phyloP scores from a whole-genome alignment of 768 basidiomycete genomes.

The Leucosporidium creatinivorum region DNA sequence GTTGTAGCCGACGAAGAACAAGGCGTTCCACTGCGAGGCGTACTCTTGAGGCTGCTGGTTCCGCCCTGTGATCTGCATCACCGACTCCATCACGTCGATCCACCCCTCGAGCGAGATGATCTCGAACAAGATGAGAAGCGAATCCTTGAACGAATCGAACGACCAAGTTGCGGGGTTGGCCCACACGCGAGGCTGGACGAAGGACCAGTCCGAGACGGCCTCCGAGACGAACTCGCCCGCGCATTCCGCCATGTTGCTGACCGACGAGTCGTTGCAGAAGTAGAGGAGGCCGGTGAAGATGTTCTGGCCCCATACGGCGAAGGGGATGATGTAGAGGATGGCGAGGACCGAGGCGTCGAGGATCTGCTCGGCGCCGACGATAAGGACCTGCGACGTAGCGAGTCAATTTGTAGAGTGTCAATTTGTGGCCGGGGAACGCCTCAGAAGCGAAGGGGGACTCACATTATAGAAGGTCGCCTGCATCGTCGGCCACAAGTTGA shows the following conservation, averaged over 20 bases:
- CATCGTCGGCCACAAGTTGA: slow-evolving; percentile 81
- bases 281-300: slow-evolving; percentile 82
- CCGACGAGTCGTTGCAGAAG: slow-evolving; percentile 65
- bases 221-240: slow-evolving; percentile 60
- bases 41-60: slow-evolving; percentile 66
- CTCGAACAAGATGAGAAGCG: slow-evolving; percentile 87
- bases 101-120: slow-evolving; percentile 94
- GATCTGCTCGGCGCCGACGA: slow-evolving; percentile 75
- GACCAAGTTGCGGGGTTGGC: slow-evolving; percentile 77
- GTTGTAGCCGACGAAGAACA: slow-evolving; percentile 89
- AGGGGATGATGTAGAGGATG: slow-evolving; percentile 53
- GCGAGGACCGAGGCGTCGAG: slow-evolving; percentile 83
- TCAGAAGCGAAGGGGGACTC: not conserved
- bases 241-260: slow-evolving; percentile 57
- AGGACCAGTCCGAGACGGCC: slow-evolving; percentile 52
- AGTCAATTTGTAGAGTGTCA: no score
- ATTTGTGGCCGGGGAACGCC: no score
- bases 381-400: slow-evolving; percentile 50
- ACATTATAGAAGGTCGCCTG: slow-evolving; percentile 63
- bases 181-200: slow-evolving; percentile 79
- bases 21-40: slow-evolving; percentile 68
- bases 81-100: slow-evolving; percentile 83
- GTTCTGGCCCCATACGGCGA: slow-evolving; percentile 80
- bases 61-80: slow-evolving; percentile 65
- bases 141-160: slow-evolving; percentile 76